Conservation (phyloP, 257 asterid genomes). For the Solanum chiquidenum region DNA sequence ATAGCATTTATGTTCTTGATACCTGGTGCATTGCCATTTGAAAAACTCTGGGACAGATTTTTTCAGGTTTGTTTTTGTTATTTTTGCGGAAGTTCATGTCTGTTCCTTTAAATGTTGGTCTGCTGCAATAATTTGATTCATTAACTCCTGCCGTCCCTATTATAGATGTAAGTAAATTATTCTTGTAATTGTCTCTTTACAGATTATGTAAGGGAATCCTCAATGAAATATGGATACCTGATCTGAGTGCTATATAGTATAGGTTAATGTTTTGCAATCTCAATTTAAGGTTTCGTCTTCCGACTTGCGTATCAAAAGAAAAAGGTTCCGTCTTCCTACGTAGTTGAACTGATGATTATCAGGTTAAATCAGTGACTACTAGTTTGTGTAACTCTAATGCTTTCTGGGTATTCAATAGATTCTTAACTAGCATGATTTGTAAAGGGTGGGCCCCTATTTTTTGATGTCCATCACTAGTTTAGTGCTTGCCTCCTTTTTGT, state of each 20-base stretch:
- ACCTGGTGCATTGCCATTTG: slow-evolving; percentile 96
- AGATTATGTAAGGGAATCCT: background rate
- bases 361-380: background rate
- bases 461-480: background rate
- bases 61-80: slow-evolving; percentile 55
- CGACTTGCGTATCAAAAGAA: background rate
- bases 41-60: slow-evolving; percentile 93
- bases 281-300: background rate
- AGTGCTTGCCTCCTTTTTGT: background rate
- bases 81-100: background rate
- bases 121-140: background rate
- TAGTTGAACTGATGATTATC: background rate
- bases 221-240: background rate
- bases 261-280: background rate
- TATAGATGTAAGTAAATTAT: background rate
- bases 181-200: background rate
- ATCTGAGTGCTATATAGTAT: background rate
- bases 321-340: background rate
- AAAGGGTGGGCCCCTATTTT: background rate
- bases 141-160: background rate
- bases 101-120: background rate
- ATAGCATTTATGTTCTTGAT: slow-evolving; percentile 91
- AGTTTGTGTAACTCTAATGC: background rate
- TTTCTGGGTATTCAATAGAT: background rate
- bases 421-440: background rate